phyloP scores from a whole-genome alignment of 257 asterid species.

The Verbascum thapsus region DNA sequence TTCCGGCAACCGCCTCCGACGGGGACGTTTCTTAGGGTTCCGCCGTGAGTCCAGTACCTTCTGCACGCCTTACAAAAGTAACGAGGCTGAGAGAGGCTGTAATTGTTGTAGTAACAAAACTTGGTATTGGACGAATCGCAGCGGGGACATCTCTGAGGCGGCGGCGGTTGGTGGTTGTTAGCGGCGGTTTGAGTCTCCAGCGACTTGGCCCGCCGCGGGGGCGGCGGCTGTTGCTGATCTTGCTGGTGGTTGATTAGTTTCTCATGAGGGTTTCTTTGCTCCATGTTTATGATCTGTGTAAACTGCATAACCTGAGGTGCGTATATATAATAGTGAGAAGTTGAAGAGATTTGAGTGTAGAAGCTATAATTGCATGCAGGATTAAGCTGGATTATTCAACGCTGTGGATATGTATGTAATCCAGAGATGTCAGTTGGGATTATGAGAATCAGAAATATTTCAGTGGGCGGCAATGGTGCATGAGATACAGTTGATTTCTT shows the following conservation, averaged over 20 bases:
- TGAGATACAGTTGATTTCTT: too few species aligned
- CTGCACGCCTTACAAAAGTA: conserved; percentile 56
- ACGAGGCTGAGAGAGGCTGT: conserved; percentile 62
- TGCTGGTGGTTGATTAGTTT: conserved; percentile 21
- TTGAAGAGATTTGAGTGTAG: conserved; percentile 25
- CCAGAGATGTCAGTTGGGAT: conserved; percentile 38
- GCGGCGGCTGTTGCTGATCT: conserved; percentile 22
- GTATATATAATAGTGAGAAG: conserved; percentile 26
- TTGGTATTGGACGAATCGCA: conserved; percentile 54
- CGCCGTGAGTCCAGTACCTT: conserved; percentile 62
- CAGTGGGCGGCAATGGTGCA: conserved; percentile 15
- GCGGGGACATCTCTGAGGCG: conserved; percentile 54
- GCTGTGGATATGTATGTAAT: conserved; percentile 37
- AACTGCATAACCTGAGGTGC: not conserved
- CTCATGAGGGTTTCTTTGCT: conserved; percentile 37
- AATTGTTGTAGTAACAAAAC: conserved; percentile 61
- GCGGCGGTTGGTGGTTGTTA: conserved; percentile 42
- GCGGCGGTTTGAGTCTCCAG: conserved; percentile 30
- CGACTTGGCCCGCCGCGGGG: conserved; percentile 32
- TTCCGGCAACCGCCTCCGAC: conserved; percentile 55
- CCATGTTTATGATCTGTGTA: conserved; percentile 28
- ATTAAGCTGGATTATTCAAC: conserved; percentile 29
- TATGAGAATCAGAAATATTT: conserved; percentile 31
- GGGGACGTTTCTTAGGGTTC: conserved; percentile 61
- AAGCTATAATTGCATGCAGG: conserved; percentile 35